Conservation (phyloP, 129 eudicot genomes). For the Logfia minima region DNA sequence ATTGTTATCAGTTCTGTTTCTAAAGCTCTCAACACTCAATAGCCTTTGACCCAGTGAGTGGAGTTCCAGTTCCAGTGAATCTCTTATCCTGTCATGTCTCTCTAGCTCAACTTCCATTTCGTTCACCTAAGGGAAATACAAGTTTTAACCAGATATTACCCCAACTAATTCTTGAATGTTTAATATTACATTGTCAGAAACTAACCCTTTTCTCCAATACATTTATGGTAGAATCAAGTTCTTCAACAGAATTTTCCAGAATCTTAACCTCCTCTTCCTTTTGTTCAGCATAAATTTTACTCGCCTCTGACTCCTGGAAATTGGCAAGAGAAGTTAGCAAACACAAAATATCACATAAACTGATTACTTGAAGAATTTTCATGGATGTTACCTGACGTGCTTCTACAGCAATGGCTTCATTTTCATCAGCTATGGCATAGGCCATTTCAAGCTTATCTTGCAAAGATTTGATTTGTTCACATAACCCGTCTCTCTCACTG, state of each 20-base stretch:
- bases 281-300: constrained; percentile 76
- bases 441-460: constrained; percentile 68
- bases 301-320: constrained; percentile 69
- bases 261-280: constrained; percentile 92
- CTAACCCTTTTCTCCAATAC: constrained; percentile 82
- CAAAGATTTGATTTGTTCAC: constrained; percentile 54
- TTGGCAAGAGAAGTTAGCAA: constrained; percentile 9
- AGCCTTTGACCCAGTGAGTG: constrained; percentile 62
- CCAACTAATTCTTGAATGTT: constrained; percentile 7
- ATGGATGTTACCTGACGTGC: constrained; percentile 67
- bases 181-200: neutral
- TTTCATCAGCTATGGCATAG: constrained; percentile 77
- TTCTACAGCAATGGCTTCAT: constrained; percentile 81
- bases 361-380: constrained; percentile 9
- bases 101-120: constrained; percentile 83
- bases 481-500: constrained; percentile 60
- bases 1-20: constrained; percentile 39
- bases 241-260: constrained; percentile 77
- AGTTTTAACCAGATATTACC: neutral
- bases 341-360: constrained; percentile 5
- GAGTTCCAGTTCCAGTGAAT: constrained; percentile 63
- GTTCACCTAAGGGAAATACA: constrained; percentile 44
- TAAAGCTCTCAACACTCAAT: constrained; percentile 52
- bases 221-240: constrained; percentile 76
- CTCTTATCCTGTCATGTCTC: constrained; percentile 55